Conservation (phyloP, 345 rosid genomes). For the Cardamine occulta region DNA sequence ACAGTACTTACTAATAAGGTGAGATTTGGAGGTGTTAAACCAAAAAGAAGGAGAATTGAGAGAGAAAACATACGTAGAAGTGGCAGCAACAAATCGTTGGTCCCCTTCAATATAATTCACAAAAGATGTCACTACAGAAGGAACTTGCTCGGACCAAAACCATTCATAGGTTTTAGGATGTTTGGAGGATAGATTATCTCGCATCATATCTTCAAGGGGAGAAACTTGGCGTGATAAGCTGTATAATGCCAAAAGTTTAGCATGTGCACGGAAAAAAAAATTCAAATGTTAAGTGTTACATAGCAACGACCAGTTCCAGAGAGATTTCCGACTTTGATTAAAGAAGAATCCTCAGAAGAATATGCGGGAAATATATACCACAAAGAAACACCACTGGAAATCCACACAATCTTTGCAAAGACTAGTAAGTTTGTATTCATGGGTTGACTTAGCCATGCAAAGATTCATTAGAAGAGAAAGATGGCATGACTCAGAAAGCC, state of each 20-base stretch:
- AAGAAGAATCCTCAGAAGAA: background rate
- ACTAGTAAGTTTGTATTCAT: constrained; percentile 12
- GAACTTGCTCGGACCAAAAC: constrained; percentile 87
- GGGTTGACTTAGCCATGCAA: constrained; percentile 18
- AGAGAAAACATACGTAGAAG: constrained; percentile 57
- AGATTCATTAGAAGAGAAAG: constrained; percentile 14
- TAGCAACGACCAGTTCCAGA: constrained; percentile 7
- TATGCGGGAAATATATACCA: constrained; percentile 6
- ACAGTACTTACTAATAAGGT: constrained; percentile 20
- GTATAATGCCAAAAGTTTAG: constrained; percentile 39
- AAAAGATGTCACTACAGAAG: constrained; percentile 64
- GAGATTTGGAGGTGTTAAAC: constrained; percentile 2
- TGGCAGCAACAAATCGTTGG: constrained; percentile 62
- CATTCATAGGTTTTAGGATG: constrained; percentile 74
- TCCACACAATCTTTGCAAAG: constrained; percentile 20
- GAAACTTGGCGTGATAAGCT: constrained; percentile 77
- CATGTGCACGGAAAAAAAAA: constrained; percentile 6
- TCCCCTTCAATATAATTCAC: constrained; percentile 75
- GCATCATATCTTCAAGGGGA: constrained; percentile 78
- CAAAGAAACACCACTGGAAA: background rate
- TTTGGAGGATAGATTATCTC: constrained; percentile 73
- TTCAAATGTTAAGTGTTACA: background rate
- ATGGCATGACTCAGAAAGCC: constrained; percentile 16
- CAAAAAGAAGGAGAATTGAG: constrained; percentile 33
- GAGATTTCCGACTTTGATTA: background rate